These are phyloP conservation scores for Rhinocladiella similis DNA, from an alignment of 2,329 filamentous ascomycete genomes.

Conservation along the genomic window DNA sequence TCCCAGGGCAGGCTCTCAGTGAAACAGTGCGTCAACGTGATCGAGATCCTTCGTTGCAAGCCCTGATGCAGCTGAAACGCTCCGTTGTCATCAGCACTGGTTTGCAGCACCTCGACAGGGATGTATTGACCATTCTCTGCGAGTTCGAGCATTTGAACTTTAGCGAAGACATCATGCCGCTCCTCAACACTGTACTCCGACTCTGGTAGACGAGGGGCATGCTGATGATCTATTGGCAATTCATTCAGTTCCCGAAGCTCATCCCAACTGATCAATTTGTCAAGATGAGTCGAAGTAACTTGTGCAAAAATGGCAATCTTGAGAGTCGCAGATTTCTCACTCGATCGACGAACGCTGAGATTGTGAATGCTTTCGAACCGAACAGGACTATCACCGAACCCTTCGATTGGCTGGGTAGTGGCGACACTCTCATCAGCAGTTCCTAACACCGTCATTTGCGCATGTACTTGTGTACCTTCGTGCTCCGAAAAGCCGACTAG, in stretches of 20 bases:
- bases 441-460: slow-evolving; percentile 92
- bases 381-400: slow-evolving; percentile 89
- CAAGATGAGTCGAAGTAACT: slow-evolving; percentile 89
- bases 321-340: slow-evolving; percentile 71
- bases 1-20: slow-evolving; percentile 88
- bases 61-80: slow-evolving; percentile 96
- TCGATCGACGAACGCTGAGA: slow-evolving; percentile 86
- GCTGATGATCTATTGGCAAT: slow-evolving; percentile 50
- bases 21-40: slow-evolving; percentile 88
- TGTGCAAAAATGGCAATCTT: slow-evolving; percentile 89
- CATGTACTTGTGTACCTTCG: slow-evolving; percentile 93
- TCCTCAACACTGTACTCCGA: slow-evolving; percentile 92
- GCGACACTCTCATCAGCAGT: slow-evolving; percentile 87
- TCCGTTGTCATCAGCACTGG: slow-evolving; percentile 77
- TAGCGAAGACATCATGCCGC: slow-evolving; percentile 86
- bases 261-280: slow-evolving; percentile 97
- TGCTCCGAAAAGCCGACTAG: slow-evolving; percentile 91
- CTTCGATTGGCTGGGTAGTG: slow-evolving; percentile 89
- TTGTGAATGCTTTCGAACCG: slow-evolving; percentile 97
- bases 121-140: slow-evolving; percentile 88
- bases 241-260: slow-evolving; percentile 82
- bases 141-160: slow-evolving; percentile 86
- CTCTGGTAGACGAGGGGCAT: slow-evolving; percentile 74
- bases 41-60: slow-evolving; percentile 80
- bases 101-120: slow-evolving; percentile 89